Percentiles rank a stretch among this genome's conserved stretches.
Conservation (phyloP, 1,139 yeast species). For the Debaryomyces fabryi region DNA sequence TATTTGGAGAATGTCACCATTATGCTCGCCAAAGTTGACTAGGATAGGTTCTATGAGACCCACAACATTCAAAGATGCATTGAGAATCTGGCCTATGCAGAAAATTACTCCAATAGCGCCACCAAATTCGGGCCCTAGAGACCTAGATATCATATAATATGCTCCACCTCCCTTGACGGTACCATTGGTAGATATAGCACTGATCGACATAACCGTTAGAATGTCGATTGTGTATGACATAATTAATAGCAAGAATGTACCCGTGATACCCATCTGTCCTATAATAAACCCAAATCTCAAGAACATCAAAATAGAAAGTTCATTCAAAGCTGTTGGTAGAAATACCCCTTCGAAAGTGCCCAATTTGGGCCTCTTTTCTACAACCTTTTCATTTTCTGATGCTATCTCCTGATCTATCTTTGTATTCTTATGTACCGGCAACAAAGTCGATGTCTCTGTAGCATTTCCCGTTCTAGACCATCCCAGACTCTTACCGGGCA, state of each 20-base stretch:
- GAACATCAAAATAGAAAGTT: slow-evolving; percentile 79
- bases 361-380: slow-evolving; percentile 39
- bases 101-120: slow-evolving; percentile 81
- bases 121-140: slow-evolving; percentile 82
- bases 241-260: slow-evolving; percentile 57
- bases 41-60: slow-evolving; percentile 76
- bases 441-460: slow-evolving; percentile 2
- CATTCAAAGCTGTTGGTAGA: slow-evolving; percentile 74
- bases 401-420: neutral
- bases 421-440: neutral
- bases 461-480: neutral
- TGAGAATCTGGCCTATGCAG: slow-evolving; percentile 74
- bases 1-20: slow-evolving; percentile 57
- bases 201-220: slow-evolving; percentile 70
- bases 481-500: neutral
- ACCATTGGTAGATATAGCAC: slow-evolving; percentile 83
- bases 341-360: slow-evolving; percentile 81
- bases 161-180: slow-evolving; percentile 87
- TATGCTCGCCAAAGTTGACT: slow-evolving; percentile 60
- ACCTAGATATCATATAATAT: slow-evolving; percentile 77
- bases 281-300: slow-evolving; percentile 76
- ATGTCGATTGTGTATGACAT: slow-evolving; percentile 68
- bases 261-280: slow-evolving; percentile 76
- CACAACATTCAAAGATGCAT: slow-evolving; percentile 76
- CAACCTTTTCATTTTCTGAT: neutral